Conservation (phyloP, 805 yeast species). For the Saturnispora hagleri region DNA sequence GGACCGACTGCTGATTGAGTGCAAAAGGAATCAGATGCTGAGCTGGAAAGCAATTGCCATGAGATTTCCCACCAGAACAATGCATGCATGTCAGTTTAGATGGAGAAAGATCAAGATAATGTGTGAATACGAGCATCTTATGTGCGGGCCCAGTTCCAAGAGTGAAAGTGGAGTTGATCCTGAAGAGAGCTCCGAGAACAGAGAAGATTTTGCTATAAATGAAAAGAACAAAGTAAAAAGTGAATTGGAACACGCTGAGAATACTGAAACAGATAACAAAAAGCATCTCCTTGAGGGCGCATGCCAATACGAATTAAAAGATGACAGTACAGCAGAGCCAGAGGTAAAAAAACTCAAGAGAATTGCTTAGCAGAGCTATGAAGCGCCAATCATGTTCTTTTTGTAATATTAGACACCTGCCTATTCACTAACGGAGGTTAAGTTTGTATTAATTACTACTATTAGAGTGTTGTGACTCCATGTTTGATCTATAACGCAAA, state of each 20-base stretch:
- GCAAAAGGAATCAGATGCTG: constrained; percentile 5
- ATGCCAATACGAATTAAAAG: background rate
- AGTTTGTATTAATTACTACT: background rate
- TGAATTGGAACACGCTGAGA: background rate
- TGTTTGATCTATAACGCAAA: background rate
- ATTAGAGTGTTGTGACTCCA: background rate
- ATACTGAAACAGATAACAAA: background rate
- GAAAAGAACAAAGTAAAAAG: background rate
- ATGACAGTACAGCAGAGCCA: background rate
- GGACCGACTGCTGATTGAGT: constrained; percentile 8
- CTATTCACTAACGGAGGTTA: background rate
- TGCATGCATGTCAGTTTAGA: constrained; percentile 15
- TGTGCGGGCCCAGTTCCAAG: background rate
- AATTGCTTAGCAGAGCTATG: background rate
- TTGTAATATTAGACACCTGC: background rate
- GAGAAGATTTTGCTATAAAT: background rate
- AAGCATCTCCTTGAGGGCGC: background rate
- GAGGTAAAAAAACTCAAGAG: background rate
- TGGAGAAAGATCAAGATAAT: constrained; percentile 10
- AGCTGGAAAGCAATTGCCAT: constrained; percentile 13
- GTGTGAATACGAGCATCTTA: background rate
- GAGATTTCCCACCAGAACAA: constrained; percentile 10
- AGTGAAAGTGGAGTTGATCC: background rate
- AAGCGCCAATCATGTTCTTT: too few relatives aligned
- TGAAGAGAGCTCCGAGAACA: background rate